Evolutionary conservation across 2,329 filamentous ascomycete species (phyloP).

Genomic region (Cladophialophora bantiana): DNA sequence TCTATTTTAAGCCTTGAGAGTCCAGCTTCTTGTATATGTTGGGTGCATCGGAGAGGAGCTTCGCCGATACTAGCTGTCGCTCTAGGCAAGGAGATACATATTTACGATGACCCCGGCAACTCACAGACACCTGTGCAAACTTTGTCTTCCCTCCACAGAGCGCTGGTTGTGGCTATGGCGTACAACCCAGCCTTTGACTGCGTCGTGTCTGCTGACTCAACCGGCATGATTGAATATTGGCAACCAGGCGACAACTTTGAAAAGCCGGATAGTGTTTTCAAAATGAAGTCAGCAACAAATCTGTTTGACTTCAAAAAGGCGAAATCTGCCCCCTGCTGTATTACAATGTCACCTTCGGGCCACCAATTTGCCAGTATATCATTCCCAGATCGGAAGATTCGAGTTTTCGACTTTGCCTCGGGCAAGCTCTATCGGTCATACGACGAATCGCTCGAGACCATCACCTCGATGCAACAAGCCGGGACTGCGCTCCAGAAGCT

Average conservation of each 20-base stretch:
- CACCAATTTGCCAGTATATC: constrained; percentile 88
- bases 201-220: constrained; percentile 85
- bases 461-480: constrained; percentile 96
- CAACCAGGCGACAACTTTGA: constrained; percentile 76
- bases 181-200: constrained; percentile 92
- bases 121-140: constrained; percentile 77
- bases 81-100: constrained; percentile 74
- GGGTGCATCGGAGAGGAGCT: constrained; percentile 88
- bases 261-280: constrained; percentile 89
- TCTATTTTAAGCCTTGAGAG: constrained; percentile 81
- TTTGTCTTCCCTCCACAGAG: constrained; percentile 79
- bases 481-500: constrained; percentile 81
- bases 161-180: constrained; percentile 80
- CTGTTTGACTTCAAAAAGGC: constrained; percentile 97
- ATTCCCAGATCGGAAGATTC: constrained; percentile 89
- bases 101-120: constrained; percentile 91
- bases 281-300: constrained; percentile 91
- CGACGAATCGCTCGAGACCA: constrained; percentile 87
- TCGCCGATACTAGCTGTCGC: constrained; percentile 87
- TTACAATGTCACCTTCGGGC: constrained; percentile 86
- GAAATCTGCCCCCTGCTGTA: constrained; percentile 80
- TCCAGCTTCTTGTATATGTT: constrained; percentile 81
- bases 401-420: constrained; percentile 89
- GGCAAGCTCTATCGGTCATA: constrained; percentile 91
- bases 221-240: constrained; percentile 98